Base-by-base conservation (phyloP, 176 grass and related monocot genomes). In the Olyra latifolia region DNA sequence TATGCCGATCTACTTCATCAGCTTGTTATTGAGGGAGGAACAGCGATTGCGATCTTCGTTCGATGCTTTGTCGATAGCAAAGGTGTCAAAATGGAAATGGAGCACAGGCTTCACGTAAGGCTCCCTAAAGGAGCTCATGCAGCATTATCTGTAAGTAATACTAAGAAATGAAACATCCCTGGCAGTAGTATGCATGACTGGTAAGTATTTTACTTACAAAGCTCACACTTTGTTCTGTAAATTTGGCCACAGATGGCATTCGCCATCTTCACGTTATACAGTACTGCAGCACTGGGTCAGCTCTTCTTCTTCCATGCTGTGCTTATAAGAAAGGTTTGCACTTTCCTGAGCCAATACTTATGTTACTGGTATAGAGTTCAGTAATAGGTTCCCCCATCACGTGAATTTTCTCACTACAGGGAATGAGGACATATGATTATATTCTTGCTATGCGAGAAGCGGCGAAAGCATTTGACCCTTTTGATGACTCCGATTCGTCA, bases 391-490 rank as follows among this genome's bases (percentile, higher is more conserved):
- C 27, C 15, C 15, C 8, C 52, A 40, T 32, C 28, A 64, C 25
- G 14, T 46, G 12, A 58, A 14, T 56, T 40, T 63, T 56, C 40
- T 40, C 13, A 46, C 46, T 86, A 4, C 64, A 99, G 96, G 96
- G 96, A 71, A 99, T 99, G 92, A 99, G 86, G 77, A 99, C 96
- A 62, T 99, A 99, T 35, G 96, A 99, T 72, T 99, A 99, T 68
- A 99, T 99, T 57, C 88, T 99, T 76, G 96, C 96, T 24, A 93
- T 99, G 90, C 86, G 90, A 82, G 96, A 95, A 83, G 86, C 86
- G 32, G 86, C 70, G 47, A 62, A 87, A 73, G 69, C 77, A 29
- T 88, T 91, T 42, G 90, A 93, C 52, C 88, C 90, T 59, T 95
- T 95, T 9, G 92, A 93, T 40, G 96, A 99, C 23, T 87, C 84